Conservation (phyloP, 352 stramenopile species). For the Peronosclerospora sorghi region DNA sequence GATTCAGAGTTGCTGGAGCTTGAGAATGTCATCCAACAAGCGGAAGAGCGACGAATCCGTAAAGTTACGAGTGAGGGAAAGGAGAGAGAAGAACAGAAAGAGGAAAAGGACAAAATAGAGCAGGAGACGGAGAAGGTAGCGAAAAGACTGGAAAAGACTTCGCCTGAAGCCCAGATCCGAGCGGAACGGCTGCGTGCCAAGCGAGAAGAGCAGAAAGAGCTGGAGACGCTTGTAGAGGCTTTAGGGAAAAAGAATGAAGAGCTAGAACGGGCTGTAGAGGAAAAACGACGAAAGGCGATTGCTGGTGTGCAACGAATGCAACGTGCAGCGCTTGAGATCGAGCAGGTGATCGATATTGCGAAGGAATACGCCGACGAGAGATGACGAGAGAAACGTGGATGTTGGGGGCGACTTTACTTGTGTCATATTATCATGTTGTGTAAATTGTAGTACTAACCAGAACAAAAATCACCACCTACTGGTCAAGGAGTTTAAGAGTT, state of each 20-base stretch:
- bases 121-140: slow-evolving; percentile 1
- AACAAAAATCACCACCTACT: too few species aligned
- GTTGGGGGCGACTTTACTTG: slow-evolving; percentile 1
- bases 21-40: slow-evolving; percentile 33
- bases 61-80: slow-evolving; percentile 17
- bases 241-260: slow-evolving; percentile 33
- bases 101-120: slow-evolving; percentile 3
- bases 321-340: slow-evolving; percentile 20
- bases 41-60: slow-evolving; percentile 29
- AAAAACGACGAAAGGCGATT: slow-evolving; percentile 31
- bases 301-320: slow-evolving; percentile 37
- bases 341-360: slow-evolving; percentile 24
- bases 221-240: slow-evolving; percentile 26
- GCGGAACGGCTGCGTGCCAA: slow-evolving; percentile 37
- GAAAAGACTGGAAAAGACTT: slow-evolving; percentile 1
- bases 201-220: slow-evolving; percentile 36
- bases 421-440: neutral
- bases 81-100: slow-evolving; percentile 2
- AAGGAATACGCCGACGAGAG: slow-evolving; percentile 28
- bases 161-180: slow-evolving; percentile 31
- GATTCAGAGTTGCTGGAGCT: slow-evolving; percentile 37
- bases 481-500: too few species aligned
- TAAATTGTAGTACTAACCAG: slow-evolving; percentile 15
- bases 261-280: slow-evolving; percentile 28
- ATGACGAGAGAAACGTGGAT: neutral